A percentile compares a stretch with the other conserved stretches of the same genome.
Conservation (phyloP, 768 basidiomycete species). For the Cystofilobasidium bisporidii region DNA sequence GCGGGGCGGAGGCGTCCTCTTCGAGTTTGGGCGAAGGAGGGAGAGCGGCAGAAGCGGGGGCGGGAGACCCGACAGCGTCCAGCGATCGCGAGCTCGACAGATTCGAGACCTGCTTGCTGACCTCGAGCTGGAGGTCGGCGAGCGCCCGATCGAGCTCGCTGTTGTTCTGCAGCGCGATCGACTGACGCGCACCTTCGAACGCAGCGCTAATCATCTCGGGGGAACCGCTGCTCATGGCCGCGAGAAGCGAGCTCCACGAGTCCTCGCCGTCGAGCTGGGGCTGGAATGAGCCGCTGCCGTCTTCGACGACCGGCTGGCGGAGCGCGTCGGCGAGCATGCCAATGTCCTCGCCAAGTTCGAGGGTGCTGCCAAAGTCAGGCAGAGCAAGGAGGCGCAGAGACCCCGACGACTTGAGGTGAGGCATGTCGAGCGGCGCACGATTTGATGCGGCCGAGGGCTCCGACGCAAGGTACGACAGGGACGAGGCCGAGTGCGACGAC, state of each 20-base stretch:
- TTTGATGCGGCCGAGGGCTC: conserved; percentile 13
- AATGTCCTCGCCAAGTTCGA: conserved; percentile 1
- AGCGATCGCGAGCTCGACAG: neutral
- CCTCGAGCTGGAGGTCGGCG: conserved; percentile 9
- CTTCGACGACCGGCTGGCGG: neutral
- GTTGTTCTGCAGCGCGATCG: neutral
- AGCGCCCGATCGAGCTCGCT: conserved; percentile 12
- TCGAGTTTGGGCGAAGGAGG: neutral
- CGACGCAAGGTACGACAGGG: conserved; percentile 12
- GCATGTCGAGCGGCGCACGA: neutral
- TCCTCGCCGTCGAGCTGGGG: conserved; percentile 2
- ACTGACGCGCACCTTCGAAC: conserved; percentile 1
- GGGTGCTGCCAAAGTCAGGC: conserved; percentile 11
- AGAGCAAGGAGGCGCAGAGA: conserved; percentile 15
- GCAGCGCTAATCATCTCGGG: conserved; percentile 1
- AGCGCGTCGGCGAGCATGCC: neutral
- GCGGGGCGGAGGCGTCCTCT: too few species aligned
- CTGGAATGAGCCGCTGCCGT: neutral
- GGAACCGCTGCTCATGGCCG: conserved; percentile 4
- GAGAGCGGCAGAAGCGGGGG: neutral
- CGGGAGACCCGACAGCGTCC: neutral
- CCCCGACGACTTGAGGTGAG: conserved; percentile 20
- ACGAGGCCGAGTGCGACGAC: conserved; percentile 8
- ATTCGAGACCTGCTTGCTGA: neutral
- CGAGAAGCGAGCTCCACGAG: conserved; percentile 6